These are phyloP conservation scores for Leersia perrieri DNA, from an alignment of 176 grass and related monocot genomes.

Conservation along the genomic window DNA sequence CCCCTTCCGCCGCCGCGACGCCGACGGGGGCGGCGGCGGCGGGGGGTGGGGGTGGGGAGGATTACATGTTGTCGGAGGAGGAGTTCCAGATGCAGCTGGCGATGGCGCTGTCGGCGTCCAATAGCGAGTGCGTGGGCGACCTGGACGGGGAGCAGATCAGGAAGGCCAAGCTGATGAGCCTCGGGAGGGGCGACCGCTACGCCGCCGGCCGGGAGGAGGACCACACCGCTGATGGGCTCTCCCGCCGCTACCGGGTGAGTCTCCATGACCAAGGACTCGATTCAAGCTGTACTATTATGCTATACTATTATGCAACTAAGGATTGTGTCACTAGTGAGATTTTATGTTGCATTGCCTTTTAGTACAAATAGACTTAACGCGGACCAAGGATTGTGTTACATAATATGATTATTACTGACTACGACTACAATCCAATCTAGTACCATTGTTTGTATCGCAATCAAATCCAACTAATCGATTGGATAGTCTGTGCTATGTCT, in stretches of 20 bases:
- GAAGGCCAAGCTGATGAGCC: constrained; percentile 85
- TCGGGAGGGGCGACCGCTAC: constrained; percentile 55
- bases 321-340: not conserved
- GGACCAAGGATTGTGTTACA: not conserved
- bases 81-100: constrained; percentile 99
- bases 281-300: not conserved
- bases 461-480: not conserved
- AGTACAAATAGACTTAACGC: not conserved
- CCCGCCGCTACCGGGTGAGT: constrained; percentile 87
- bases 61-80: constrained; percentile 86
- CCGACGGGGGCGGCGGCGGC: not conserved
- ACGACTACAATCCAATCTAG: not conserved
- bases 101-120: constrained; percentile 91
- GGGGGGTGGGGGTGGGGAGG: constrained; percentile 39
- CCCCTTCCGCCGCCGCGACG: constrained; percentile 34
- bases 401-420: not conserved
- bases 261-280: not conserved
- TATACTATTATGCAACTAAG: not conserved
- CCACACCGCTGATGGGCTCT: constrained; percentile 72
- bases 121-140: constrained; percentile 65
- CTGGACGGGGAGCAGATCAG: constrained; percentile 96
- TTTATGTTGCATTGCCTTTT: not conserved
- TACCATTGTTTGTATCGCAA: not conserved
- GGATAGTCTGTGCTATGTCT: not conserved
- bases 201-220: constrained; percentile 56